Evolutionary conservation across 129 eudicot genomes (phyloP).

Genomic region (Heracleum sosnowskyi): DNA sequence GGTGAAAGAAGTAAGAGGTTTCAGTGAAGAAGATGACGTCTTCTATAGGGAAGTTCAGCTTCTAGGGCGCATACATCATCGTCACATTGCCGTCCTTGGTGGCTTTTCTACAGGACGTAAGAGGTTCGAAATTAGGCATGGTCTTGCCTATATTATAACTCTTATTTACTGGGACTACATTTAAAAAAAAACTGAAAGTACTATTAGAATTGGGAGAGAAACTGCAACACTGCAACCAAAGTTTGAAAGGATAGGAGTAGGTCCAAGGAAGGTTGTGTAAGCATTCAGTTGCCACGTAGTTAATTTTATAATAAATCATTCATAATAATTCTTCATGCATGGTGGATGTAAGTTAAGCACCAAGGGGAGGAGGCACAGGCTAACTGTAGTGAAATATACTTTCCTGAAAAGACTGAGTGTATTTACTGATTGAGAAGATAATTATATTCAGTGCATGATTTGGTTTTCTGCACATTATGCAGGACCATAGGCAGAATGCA

Average conservation of each 20-base stretch:
- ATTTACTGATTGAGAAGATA: background rate
- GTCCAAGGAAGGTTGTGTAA: background rate
- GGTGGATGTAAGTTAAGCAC: background rate
- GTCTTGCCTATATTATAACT: background rate
- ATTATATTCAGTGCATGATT: background rate
- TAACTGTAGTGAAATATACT: background rate
- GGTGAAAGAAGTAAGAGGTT: constrained; percentile 54
- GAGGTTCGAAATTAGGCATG: constrained; percentile 32
- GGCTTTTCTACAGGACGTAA: constrained; percentile 65
- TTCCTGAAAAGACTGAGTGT: background rate
- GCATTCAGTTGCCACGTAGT: background rate
- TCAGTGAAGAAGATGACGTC: constrained; percentile 40
- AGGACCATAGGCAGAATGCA: background rate
- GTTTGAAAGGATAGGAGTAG: background rate
- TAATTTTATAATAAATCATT: background rate
- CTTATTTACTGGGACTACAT: constrained; percentile 1
- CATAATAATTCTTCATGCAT: background rate
- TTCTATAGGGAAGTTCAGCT: constrained; percentile 61
- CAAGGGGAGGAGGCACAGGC: background rate
- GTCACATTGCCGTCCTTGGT: constrained; percentile 62
- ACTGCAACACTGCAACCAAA: background rate
- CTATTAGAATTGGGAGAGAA: background rate
- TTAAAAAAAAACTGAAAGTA: background rate
- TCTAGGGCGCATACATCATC: constrained; percentile 73
- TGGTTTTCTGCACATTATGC: background rate